Evolutionary conservation across 2,329 filamentous ascomycete species (phyloP).

Genomic region (Pezicula radicicola): DNA sequence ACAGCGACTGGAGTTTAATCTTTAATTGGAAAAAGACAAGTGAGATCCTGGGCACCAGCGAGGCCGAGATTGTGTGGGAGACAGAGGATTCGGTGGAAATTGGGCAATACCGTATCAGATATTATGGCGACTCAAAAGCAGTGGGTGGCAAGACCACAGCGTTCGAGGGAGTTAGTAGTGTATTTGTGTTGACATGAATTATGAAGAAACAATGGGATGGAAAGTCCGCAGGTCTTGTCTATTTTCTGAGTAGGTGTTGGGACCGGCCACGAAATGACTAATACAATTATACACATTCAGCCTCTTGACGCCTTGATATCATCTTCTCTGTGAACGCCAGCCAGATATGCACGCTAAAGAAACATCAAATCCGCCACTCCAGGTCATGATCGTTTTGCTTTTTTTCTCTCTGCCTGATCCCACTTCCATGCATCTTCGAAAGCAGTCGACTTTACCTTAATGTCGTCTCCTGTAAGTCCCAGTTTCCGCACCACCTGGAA

Average conservation of each 20-base stretch:
- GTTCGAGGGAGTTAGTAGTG: constrained; percentile 67
- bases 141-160: constrained; percentile 56
- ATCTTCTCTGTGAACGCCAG: constrained; percentile 4
- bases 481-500: constrained; percentile 84
- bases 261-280: too few species aligned
- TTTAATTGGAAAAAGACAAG: constrained; percentile 77
- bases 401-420: constrained; percentile 26
- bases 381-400: constrained; percentile 4
- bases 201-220: not conserved
- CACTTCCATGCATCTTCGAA: constrained; percentile 68
- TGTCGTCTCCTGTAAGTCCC: constrained; percentile 57
- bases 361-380: not conserved
- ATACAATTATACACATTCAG: not conserved
- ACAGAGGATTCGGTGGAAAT: constrained; percentile 54
- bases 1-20: constrained; percentile 80
- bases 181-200: constrained; percentile 36
- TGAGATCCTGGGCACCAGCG: constrained; percentile 67
- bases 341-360: constrained; percentile 9
- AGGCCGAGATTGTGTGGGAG: constrained; percentile 80
- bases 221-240: not conserved
- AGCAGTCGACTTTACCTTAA: constrained; percentile 49
- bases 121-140: constrained; percentile 80
- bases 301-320: not conserved
- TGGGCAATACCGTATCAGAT: constrained; percentile 76
- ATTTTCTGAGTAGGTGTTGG: not conserved